Base-by-base conservation (phyloP, 2,329 filamentous ascomycete species). In the Cladosporium sp. region DNA sequence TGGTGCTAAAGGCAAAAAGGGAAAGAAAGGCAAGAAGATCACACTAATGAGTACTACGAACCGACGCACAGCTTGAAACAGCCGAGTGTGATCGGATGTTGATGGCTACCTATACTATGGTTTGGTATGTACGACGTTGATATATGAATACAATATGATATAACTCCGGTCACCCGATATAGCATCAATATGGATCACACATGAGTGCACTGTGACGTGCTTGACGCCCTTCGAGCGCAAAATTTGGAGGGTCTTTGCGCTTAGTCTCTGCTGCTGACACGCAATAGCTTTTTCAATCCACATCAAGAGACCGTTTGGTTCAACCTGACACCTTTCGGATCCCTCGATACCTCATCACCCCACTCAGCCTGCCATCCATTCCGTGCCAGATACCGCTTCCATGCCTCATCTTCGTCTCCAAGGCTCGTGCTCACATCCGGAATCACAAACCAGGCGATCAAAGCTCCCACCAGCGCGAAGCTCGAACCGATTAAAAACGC, bases 401-500 rank as follows among this genome's bases (percentile, higher is more conserved):
- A 78, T 2, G 61, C 65, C 4, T 65, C 66, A 59, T 77, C 74
- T 41, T 68, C 66, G n/a, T 66, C 55, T 2, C 60, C 63, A 5
- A 68, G 56, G 8, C 58, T 54, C 10, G 58, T 55, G 8, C 60
- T 54, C 8, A 61, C 46, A 34, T 61, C 62, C 10, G 63, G 67
- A 9, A 70, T 65, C 37, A 69, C 54, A 59, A 89, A 80, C 8
- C 86, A 72, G 2, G 81, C 80, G 13, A 89, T 68, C 10, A 73
- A 68, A 0, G 87, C 87, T 2, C 84, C 85, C 35, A 95, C 74
- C 11, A 93, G 68, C 57, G 87, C 91, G 54, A 95, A 71, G 19
- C 80, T 75, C 22, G 85, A 87, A 2, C 85, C 85, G 14, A 95
- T 88, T 68, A 84, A 93, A 72, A 95, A 95, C 0, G 89, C 89